Base-by-base conservation (phyloP, 495 filamentous ascomycete species). In the Pyrenula aspistea region DNA sequence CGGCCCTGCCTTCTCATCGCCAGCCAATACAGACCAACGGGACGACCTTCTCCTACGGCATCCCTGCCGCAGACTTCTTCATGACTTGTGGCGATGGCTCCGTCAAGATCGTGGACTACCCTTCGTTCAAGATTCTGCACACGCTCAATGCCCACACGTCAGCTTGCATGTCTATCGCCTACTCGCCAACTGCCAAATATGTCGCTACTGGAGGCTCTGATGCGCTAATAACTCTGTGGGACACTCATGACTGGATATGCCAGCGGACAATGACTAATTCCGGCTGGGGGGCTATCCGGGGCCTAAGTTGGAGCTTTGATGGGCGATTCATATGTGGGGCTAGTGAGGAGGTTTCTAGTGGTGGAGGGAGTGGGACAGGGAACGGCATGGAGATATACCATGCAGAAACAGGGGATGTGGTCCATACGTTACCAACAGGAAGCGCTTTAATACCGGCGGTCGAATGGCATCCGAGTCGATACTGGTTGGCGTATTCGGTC, bases 171-270 rank as follows among this genome's bases (percentile, higher is more conserved):
- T 77, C 84, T 10, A 73, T 86, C 47, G 77, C 85, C 54, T 75
- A 91, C 50, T 86, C 87, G 10, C 89, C 91, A 1, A 85, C 80
- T 20, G 88, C 84, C 31, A 79, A 82, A 52, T 89, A 89, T 63
- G 77, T 98, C 20, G 93, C 94, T 19, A 83, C 91, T 2, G 94
- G 92, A 48, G 92, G 89, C 10, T 86, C 85, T 54, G 94, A 98
- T 69, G 87, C 90, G 0, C 79, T 95, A 15, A 86, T 96, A 53
- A 77, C 86, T 3, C 79, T 97, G 15, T 98, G 91, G 86, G 91
- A 96, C 66, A 96, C 94, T 0, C 81, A 79, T 25, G 87, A 94
- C 63, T 96, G 90, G 91, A 84, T 93, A 54, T 96, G 89, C 65
- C 77, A 84, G 52, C 82, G 88, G 55, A 95, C 89, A 2, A 72